phyloP scores from a whole-genome alignment of 2,329 filamentous ascomycete genomes.

The Remersonia thermophila region DNA sequence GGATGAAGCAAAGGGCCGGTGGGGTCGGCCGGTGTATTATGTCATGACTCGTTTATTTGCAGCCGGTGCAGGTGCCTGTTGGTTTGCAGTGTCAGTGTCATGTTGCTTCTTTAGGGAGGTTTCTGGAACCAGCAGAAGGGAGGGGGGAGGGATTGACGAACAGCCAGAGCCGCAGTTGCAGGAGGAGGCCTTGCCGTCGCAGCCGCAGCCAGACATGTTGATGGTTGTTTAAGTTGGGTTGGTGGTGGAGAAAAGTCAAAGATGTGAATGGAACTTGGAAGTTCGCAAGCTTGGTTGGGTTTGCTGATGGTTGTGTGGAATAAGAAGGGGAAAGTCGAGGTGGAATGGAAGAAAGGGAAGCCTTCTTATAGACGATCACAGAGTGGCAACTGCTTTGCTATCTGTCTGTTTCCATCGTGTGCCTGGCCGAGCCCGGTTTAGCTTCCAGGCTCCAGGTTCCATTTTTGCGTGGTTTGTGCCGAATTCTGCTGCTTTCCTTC shows the following conservation, averaged over 20 bases:
- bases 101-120: conserved; percentile 1
- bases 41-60: neutral
- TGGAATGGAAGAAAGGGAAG: neutral
- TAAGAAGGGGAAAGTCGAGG: neutral
- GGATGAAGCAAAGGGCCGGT: neutral
- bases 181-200: conserved; percentile 9
- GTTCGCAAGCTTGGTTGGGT: neutral
- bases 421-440: neutral
- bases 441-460: no score
- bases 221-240: conserved; percentile 1
- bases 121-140: no score
- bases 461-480: conserved; percentile 16
- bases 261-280: neutral
- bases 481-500: conserved; percentile 9
- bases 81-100: no score
- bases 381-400: neutral
- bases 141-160: conserved; percentile 3
- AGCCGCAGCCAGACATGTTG: conserved; percentile 14
- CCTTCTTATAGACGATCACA: neutral
- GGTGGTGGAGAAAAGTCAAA: no score
- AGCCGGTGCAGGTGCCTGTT: conserved; percentile 13
- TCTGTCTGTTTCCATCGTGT: neutral
- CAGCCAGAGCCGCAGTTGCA: conserved; percentile 16
- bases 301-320: conserved; percentile 1
- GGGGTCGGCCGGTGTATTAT: neutral